Conservation (phyloP, 805 yeast species). For the Cyberlindnera sargentensis region DNA sequence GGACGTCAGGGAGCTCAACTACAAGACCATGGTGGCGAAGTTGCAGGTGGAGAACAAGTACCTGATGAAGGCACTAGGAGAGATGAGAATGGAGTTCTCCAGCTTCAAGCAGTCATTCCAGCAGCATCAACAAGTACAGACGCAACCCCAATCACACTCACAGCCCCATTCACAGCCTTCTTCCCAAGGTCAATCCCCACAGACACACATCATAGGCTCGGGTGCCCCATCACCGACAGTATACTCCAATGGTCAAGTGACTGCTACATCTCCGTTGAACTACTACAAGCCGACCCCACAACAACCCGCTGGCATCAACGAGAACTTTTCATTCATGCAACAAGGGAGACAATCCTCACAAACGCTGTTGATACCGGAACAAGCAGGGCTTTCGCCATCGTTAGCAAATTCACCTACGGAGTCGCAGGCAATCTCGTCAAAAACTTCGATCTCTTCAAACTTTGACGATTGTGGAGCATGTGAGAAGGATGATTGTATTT, state of each 20-base stretch:
- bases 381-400: conserved; percentile 4
- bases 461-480: conserved; percentile 52
- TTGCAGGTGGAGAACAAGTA: conserved; percentile 29
- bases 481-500: conserved; percentile 58
- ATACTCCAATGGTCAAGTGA: conserved; percentile 19
- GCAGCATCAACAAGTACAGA: background rate
- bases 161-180: background rate
- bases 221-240: conserved; percentile 20
- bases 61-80: conserved; percentile 24
- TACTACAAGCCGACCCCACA: conserved; percentile 40
- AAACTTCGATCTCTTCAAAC: conserved; percentile 15
- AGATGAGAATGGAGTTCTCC: conserved; percentile 22
- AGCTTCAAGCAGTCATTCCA: conserved; percentile 14
- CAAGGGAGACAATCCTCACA: background rate
- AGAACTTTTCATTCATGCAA: conserved; percentile 5
- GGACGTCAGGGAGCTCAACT: conserved; percentile 42
- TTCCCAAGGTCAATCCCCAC: background rate
- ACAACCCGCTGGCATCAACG: conserved; percentile 1
- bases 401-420: conserved; percentile 6
- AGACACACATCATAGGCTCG: conserved; percentile 12
- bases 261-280: conserved; percentile 28
- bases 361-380: background rate
- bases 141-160: background rate
- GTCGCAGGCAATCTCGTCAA: conserved; percentile 28
- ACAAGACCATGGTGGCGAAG: conserved; percentile 17